phyloP scores from a whole-genome alignment of 2,329 filamentous ascomycete species.

The Talaromyces marneffei region DNA sequence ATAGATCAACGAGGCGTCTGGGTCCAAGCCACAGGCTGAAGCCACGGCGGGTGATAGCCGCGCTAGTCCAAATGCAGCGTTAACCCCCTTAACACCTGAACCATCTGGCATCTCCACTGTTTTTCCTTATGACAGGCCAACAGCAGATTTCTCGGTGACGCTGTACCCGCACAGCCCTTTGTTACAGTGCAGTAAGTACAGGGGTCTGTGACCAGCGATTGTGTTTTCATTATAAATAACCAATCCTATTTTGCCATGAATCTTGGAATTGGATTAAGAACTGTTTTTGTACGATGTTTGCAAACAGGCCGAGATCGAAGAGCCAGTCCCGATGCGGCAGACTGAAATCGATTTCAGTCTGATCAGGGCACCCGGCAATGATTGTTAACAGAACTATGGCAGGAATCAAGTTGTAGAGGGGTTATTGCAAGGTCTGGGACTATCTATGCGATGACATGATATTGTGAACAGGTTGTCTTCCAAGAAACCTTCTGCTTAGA shows the following conservation, averaged over 20 bases:
- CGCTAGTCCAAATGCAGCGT: not conserved
- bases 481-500: not conserved
- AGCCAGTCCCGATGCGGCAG: constrained; percentile 1
- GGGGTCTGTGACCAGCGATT: not conserved
- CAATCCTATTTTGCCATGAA: not conserved
- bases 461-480: not conserved
- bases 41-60: not conserved
- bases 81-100: not conserved
- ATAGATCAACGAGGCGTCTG: not conserved
- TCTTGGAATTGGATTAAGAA: not conserved
- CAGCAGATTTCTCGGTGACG: not conserved
- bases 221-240: not conserved
- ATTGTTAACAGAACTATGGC: not conserved
- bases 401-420: not conserved
- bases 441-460: not conserved
- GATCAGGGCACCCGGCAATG: not conserved
- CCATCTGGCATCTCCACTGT: constrained; percentile 1
- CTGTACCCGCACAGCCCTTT: not conserved
- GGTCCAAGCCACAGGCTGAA: not conserved
- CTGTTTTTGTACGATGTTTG: not conserved
- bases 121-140: too few species aligned
- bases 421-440: not conserved
- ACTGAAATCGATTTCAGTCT: not conserved
- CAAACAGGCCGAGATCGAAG: not conserved
- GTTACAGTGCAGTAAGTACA: not conserved